Percentiles rank a stretch among this genome's conserved stretches.
Evolutionary conservation across 2,329 filamentous ascomycete species (phyloP).

Genomic region (Fusarium sp.): DNA sequence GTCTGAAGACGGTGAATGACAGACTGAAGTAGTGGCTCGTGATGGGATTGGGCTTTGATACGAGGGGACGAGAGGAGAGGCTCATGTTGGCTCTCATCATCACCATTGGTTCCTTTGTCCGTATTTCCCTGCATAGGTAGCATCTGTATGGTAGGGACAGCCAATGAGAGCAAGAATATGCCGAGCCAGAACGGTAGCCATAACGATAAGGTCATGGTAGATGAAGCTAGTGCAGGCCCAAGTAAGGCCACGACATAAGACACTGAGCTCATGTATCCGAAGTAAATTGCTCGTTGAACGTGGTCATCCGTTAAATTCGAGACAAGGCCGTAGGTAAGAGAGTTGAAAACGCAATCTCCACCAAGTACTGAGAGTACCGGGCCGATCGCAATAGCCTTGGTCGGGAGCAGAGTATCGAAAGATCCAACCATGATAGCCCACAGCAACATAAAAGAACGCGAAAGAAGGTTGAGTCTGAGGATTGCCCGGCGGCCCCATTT

Average conservation of each 20-base stretch:
- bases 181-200: slow-evolving; percentile 54
- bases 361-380: slow-evolving; percentile 57
- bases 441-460: slow-evolving; percentile 41
- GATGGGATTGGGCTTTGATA: slow-evolving; percentile 48
- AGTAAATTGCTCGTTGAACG: slow-evolving; percentile 58
- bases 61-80: slow-evolving; percentile 53
- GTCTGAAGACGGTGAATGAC: slow-evolving; percentile 35
- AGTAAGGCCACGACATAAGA: slow-evolving; percentile 58
- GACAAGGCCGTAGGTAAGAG: slow-evolving; percentile 58
- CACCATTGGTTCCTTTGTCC: not conserved
- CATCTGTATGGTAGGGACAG: slow-evolving; percentile 22
- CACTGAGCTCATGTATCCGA: slow-evolving; percentile 61
- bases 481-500: slow-evolving; percentile 53
- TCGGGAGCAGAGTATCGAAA: slow-evolving; percentile 32
- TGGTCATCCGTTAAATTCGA: slow-evolving; percentile 56
- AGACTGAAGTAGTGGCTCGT: slow-evolving; percentile 26
- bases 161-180: slow-evolving; percentile 23
- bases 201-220: slow-evolving; percentile 55
- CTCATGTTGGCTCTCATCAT: slow-evolving; percentile 47
- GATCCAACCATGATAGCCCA: slow-evolving; percentile 39
- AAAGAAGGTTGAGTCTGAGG: slow-evolving; percentile 56
- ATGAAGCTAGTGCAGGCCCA: slow-evolving; percentile 57
- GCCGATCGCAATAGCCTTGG: slow-evolving; percentile 50
- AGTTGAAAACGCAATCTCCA: slow-evolving; percentile 62
- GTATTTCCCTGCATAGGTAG: slow-evolving; percentile 2